Evolutionary conservation across 257 asterid genomes (phyloP), one percentile per base, ranked within the genome.

Genomic region (Plantago ovata): DNA sequence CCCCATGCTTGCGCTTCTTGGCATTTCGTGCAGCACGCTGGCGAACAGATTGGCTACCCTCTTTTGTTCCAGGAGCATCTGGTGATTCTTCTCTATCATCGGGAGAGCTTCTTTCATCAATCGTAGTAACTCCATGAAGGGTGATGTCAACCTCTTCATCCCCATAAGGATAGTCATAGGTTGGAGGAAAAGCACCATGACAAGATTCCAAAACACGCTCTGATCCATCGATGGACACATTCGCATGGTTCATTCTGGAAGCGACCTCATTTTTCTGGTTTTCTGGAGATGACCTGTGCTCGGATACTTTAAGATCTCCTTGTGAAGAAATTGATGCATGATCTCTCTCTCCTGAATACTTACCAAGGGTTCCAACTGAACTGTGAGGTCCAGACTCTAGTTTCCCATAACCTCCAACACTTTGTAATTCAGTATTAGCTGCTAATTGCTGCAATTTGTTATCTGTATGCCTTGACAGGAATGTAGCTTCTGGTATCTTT

Each of bases 1-100:
- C 99, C 42, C 83, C 84, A 49, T 86, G 90, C 81, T 94, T 81
- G 15, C 84, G 89, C 69, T 80, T 93, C 70, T 70, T 93, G 53
- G 79, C 56, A 72, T 72, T 83, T 54, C 99, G 86, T 32, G 64
- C 74, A 66, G 73, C 83, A 60, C 98, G 87, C 75, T 79, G 95
- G 66, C 78, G 77, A 56, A 72, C 76, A 51, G 76, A 72, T 61
- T 63, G 43, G 44, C 68, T 69, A 44, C 41, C 68, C 56, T 79
- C 86, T 63, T 81, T 86, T 62, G 55, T 66, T 69, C 79, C 87
- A 42, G 67, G 64, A 73, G 76, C 80, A 66, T 51, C 77, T 58
- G 65, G 61, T 22, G 74, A 48, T 65, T 58, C 36, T 3, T 28
- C 83, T 16, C 65, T 59, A 51, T 78, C 84, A 63, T 79, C 89